Evolutionary conservation across 1,284 basidiomycete species (phyloP).

Genomic region (Lignosus rhinocerotis): DNA sequence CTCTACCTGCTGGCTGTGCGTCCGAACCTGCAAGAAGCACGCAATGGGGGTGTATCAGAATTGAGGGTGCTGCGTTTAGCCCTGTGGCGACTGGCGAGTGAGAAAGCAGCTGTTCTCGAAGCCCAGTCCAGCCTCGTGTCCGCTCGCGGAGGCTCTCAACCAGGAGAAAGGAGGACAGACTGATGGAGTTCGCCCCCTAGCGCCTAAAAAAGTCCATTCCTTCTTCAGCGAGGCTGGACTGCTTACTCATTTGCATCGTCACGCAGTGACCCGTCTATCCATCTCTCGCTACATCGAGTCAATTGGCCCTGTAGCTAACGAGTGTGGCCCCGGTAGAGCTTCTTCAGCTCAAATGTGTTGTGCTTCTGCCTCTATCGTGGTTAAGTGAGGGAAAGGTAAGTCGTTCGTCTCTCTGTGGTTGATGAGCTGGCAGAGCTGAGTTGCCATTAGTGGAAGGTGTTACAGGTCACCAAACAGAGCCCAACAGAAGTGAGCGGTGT

Average conservation of each 20-base stretch:
- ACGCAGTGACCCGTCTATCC: background rate
- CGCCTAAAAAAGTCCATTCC: background rate
- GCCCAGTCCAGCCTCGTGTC: slow-evolving; percentile 3
- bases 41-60: slow-evolving; percentile 9
- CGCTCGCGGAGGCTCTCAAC: slow-evolving; percentile 3
- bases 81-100: slow-evolving; percentile 4
- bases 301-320: background rate
- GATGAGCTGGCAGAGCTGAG: background rate
- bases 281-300: background rate
- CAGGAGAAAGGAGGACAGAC: slow-evolving; percentile 5
- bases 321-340: background rate
- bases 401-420: background rate
- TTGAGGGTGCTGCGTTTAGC: slow-evolving; percentile 7
- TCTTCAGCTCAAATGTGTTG: too few species aligned
- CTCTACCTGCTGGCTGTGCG: slow-evolving; percentile 7
- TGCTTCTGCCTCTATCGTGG: background rate
- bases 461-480: slow-evolving; percentile 9
- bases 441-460: background rate
- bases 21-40: slow-evolving; percentile 6
- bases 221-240: background rate
- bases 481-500: background rate
- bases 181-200: background rate
- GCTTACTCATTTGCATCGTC: background rate
- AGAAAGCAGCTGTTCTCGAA: slow-evolving; percentile 8
- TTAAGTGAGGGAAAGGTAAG: background rate